phyloP scores from a whole-genome alignment of 2,329 filamentous ascomycete genomes.

The Penicillium italicum region DNA sequence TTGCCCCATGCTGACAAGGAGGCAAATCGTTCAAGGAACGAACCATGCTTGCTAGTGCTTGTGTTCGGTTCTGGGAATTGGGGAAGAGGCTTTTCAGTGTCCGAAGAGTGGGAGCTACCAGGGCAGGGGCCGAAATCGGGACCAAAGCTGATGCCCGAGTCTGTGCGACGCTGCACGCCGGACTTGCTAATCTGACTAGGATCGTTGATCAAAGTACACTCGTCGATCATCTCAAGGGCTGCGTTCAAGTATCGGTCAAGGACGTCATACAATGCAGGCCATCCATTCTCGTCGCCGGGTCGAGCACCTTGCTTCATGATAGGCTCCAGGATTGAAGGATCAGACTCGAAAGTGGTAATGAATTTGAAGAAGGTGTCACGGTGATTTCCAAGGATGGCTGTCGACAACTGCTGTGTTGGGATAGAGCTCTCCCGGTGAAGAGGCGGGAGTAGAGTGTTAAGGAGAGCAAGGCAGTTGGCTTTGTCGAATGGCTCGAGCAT shows the following conservation, averaged over 20 bases:
- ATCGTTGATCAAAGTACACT: conserved; percentile 52
- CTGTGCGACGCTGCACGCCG: conserved; percentile 38
- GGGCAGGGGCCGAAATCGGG: conserved; percentile 45
- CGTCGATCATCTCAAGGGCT: conserved; percentile 60
- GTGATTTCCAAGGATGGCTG: conserved; percentile 52
- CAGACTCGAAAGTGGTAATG: conserved; percentile 56
- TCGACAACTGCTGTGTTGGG: conserved; percentile 53
- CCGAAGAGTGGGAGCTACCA: conserved; percentile 22
- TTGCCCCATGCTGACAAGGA: conserved; percentile 13
- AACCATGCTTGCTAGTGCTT: conserved; percentile 37
- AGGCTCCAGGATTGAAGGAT: conserved; percentile 49
- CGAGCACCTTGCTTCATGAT: conserved; percentile 54
- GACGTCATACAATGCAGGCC: conserved; percentile 48
- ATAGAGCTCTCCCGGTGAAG: conserved; percentile 42
- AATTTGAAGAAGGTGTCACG: conserved; percentile 62
- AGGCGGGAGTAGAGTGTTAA: conserved; percentile 65
- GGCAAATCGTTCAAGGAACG: conserved; percentile 58
- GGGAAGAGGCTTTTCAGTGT: conserved; percentile 42
- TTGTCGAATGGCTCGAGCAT: conserved; percentile 61
- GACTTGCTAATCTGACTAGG: conserved; percentile 35
- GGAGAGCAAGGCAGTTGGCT: conserved; percentile 63
- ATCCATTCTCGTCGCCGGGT: conserved; percentile 53
- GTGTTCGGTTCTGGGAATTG: conserved; percentile 30
- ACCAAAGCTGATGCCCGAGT: conserved; percentile 61
- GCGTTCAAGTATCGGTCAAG: conserved; percentile 58